These are phyloP conservation scores for Alternaria tenuissima DNA, from an alignment of 2,329 filamentous ascomycete species.

Conservation along the genomic window DNA sequence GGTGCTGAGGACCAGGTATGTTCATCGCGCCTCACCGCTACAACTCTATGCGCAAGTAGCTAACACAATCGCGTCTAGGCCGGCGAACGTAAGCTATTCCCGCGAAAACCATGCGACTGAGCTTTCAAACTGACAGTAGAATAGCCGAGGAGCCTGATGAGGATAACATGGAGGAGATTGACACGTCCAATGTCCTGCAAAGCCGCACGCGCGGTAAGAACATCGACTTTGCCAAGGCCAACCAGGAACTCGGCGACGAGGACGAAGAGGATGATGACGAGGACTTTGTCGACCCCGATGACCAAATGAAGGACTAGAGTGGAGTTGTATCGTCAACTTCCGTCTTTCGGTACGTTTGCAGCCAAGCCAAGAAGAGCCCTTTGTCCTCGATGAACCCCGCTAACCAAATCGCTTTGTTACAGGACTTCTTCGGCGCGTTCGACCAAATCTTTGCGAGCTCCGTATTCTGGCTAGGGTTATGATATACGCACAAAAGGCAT, in stretches of 20 bases:
- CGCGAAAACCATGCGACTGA: conserved; percentile 16
- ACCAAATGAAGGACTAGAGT: conserved; percentile 72
- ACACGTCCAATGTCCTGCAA: conserved; percentile 83
- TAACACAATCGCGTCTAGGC: conserved; percentile 38
- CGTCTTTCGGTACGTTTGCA: conserved; percentile 30
- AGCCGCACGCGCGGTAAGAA: conserved; percentile 87
- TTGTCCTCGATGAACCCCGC: conserved; percentile 9
- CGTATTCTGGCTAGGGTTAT: conserved; percentile 21
- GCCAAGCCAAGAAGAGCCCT: not conserved
- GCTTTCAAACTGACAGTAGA: conserved; percentile 27
- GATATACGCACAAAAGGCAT: conserved; percentile 34
- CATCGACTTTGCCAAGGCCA: conserved; percentile 94
- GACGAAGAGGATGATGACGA: conserved; percentile 82
- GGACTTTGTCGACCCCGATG: conserved; percentile 69
- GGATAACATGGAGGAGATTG: conserved; percentile 88
- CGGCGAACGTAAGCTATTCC: conserved; percentile 46
- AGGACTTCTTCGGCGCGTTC: conserved; percentile 28
- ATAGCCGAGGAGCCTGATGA: conserved; percentile 73
- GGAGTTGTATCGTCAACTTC: conserved; percentile 4
- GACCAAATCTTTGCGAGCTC: conserved; percentile 29
- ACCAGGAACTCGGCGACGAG: conserved; percentile 76
- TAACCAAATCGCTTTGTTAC: not conserved
- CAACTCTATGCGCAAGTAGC: conserved; percentile 27
- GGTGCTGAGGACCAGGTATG: conserved; percentile 66
- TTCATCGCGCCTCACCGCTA: conserved; percentile 18